phyloP scores from a whole-genome alignment of 345 rosid genomes.

The Rhodamnia rubescens region DNA sequence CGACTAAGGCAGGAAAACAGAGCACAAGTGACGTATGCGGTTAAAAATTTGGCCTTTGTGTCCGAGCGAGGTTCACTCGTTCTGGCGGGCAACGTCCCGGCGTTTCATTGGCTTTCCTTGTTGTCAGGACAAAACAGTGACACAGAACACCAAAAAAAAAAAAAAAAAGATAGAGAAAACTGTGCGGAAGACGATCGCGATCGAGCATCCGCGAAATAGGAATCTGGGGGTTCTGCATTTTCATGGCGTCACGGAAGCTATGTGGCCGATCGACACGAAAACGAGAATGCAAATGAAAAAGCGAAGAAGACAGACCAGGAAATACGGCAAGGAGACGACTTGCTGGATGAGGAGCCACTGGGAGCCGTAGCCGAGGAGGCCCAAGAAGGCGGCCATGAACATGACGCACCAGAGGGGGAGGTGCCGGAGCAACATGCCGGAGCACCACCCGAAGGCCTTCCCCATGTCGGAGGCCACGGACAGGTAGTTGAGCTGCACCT shows the following conservation, averaged over 20 bases:
- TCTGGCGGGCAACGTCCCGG: background rate
- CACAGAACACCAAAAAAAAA: background rate
- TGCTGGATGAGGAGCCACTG: slow-evolving; percentile 61
- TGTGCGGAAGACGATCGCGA: background rate
- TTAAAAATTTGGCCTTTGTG: background rate
- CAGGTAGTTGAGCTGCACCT: slow-evolving; percentile 54
- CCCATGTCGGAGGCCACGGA: slow-evolving; percentile 78
- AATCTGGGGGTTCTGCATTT: background rate
- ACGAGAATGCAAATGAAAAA: background rate
- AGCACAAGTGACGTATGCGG: background rate
- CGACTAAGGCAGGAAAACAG: background rate
- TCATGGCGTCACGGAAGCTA: background rate
- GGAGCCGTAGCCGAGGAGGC: slow-evolving; percentile 48
- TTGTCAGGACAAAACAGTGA: background rate
- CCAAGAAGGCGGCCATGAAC: slow-evolving; percentile 41
- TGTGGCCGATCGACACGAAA: background rate
- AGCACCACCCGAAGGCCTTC: slow-evolving; percentile 71
- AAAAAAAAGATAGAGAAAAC: background rate
- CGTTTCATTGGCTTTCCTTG: background rate
- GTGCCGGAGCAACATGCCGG: slow-evolving; percentile 38
- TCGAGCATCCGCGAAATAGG: background rate
- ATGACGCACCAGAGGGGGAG: slow-evolving; percentile 54
- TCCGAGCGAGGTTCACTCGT: background rate
- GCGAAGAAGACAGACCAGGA: slow-evolving; percentile 28
- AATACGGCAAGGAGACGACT: slow-evolving; percentile 45